phyloP scores from a whole-genome alignment of 2,329 filamentous ascomycete species.

The Colletotrichum siamense region DNA sequence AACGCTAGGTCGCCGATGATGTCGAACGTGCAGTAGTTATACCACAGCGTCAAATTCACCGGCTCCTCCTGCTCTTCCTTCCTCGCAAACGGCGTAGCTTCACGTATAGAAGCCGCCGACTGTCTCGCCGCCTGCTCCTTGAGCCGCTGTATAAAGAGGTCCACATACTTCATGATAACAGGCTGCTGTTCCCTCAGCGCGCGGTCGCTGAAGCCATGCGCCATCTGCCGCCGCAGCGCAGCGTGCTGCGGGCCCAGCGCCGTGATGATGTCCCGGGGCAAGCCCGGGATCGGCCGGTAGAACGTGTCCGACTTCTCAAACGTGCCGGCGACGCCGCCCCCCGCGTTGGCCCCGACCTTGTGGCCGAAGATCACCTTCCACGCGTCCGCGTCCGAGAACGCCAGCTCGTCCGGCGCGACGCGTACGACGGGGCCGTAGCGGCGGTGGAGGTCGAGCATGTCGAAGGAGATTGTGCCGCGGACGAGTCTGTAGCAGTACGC shows the following conservation, averaged over 20 bases:
- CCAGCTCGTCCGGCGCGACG: conserved; percentile 50
- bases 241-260: conserved; percentile 1
- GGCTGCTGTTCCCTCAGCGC: conserved; percentile 28
- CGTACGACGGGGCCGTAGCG: conserved; percentile 51
- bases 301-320: conserved; percentile 14
- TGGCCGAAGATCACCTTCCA: conserved; percentile 48
- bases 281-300: not conserved
- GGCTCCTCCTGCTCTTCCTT: not conserved
- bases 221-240: conserved; percentile 14
- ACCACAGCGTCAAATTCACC: conserved; percentile 29
- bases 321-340: not conserved
- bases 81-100: not conserved
- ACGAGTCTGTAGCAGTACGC: not conserved
- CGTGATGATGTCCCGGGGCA: conserved; percentile 24
- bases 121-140: conserved; percentile 27
- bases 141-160: conserved; percentile 42
- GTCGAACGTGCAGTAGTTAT: conserved; percentile 33
- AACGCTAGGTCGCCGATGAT: conserved; percentile 34
- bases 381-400: conserved; percentile 40
- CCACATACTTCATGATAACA: conserved; percentile 40
- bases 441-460: conserved; percentile 29
- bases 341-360: not conserved
- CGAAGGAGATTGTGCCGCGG: not conserved
- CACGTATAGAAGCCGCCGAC: not conserved
- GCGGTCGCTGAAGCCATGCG: conserved; percentile 28